Evolutionary conservation across 2,329 filamentous ascomycete genomes (phyloP), one percentile per base, ranked within the genome.

Genomic region (Clonostachys byssicola): DNA sequence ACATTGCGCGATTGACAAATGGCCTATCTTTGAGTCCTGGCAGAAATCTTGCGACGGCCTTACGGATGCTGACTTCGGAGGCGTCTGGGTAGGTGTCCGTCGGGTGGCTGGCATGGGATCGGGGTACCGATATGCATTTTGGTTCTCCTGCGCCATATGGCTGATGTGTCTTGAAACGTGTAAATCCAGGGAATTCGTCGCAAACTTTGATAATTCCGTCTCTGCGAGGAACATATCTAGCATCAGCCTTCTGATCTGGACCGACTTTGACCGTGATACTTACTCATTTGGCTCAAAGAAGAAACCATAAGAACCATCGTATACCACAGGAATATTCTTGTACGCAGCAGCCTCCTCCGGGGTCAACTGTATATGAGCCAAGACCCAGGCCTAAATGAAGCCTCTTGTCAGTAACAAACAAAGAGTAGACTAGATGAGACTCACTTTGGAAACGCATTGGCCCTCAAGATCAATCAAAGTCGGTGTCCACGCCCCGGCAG

Each of bases 271-370:
- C 12, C 12, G 13, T 18, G 39, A 30, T 30, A 30, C 52, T 41
- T 55, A 63, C 57, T 70, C 68, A 44, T 68, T 67, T 2, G 69
- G 67, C 47, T 75, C 72, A 57, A 76, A 75, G 58, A 75, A 75
- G 59, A 75, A 76, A 2, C 73, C 73, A 33, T 68, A 59, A 6
- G 70, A 69, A 40, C 71, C 64, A 35, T 76, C 70, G 52, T 74
- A 75, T 1, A 75, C 59, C 0, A 74, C 70, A 0, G 72, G 72
- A 0, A 63, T 54, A 40, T 62, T 54, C 47, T 67, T 71, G 57
- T 72, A 74, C n/a, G 60, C 53, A 3, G 60, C 60, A 0, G 64
- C 63, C 54, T 74, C 72, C 40, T 67, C 51, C 1, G 65, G 61
- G 1, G 65, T 65, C 42, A 74, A 58, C 46, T 67, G 60, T 34